Percentiles rank a stretch among this genome's conserved stretches.
Evolutionary conservation across 2,329 filamentous ascomycete species (phyloP).

Genomic region (Epichloe scottii): DNA sequence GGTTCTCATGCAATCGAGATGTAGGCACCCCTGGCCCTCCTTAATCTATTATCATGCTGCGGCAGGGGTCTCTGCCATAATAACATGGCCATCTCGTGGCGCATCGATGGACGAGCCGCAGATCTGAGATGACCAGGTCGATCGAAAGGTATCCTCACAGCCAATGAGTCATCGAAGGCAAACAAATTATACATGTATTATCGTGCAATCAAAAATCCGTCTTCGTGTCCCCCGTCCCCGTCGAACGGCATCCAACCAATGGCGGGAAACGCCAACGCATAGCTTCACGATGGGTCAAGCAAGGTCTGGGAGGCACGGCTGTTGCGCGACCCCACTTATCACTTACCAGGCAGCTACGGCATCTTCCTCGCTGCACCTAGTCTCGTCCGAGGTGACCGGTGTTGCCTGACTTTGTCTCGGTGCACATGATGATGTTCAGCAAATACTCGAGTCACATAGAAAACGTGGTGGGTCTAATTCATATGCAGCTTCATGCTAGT

Average conservation of each 20-base stretch:
- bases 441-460: no score
- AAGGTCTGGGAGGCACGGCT: background rate
- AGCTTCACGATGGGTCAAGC: background rate
- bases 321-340: background rate
- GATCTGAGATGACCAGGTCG: background rate
- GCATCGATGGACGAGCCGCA: background rate
- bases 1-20: no score
- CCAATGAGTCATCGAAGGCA: background rate
- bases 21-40: no score
- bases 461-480: no score
- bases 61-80: no score
- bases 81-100: no score
- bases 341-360: background rate
- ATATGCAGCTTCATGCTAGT: background rate
- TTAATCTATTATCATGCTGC: no score
- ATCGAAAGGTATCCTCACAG: background rate
- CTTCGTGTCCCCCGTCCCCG: background rate
- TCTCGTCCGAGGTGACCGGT: background rate
- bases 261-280: conserved; percentile 1
- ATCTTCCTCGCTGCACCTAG: background rate
- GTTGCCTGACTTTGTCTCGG: background rate
- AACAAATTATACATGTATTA: background rate
- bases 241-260: background rate
- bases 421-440: no score
- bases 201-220: background rate